Base-by-base conservation (phyloP, 208 protist species). In the Acanthamoeba lenticulata region DNA sequence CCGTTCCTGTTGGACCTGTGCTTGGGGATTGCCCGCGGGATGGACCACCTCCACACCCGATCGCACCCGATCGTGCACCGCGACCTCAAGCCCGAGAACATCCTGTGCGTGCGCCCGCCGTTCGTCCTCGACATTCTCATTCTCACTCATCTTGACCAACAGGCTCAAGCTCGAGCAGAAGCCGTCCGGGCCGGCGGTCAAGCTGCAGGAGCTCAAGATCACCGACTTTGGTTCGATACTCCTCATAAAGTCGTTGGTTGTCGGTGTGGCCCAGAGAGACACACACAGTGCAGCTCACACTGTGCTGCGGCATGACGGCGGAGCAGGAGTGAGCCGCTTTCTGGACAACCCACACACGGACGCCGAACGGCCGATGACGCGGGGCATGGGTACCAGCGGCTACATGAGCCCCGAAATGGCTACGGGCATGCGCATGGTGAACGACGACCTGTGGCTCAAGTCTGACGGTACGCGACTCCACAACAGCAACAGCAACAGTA, bases 211-310 rank as follows among this genome's bases (percentile, higher is more conserved):
- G 1, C 67, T 77, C 4, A 77, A 77, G 67, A 77, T 77, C 29
- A 77, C 67, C 38, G 67, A 77, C 38, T 77, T 77, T 77, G 67
- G 67, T 60, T n/a, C n/a, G n/a, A n/a, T n/a, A n/a, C n/a, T n/a
- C n/a, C n/a, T n/a, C n/a, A n/a, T n/a, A n/a, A n/a, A n/a, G n/a
- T n/a, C n/a, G n/a, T n/a, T n/a, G n/a, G n/a, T n/a, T n/a, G n/a
- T n/a, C n/a, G n/a, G n/a, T n/a, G n/a, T n/a, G n/a, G n/a, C n/a
- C n/a, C n/a, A n/a, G n/a, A n/a, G n/a, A n/a, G n/a, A n/a, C n/a
- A n/a, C n/a, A n/a, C n/a, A n/a, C n/a, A n/a, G n/a, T n/a, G n/a
- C n/a, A n/a, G n/a, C n/a, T n/a, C n/a, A n/a, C n/a, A n/a, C n/a
- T n/a, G n/a, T n/a, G n/a, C n/a, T n/a, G n/a, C n/a, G n/a, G n/a